phyloP scores from a whole-genome alignment of 768 basidiomycete genomes.

The Tulasnella sp. region DNA sequence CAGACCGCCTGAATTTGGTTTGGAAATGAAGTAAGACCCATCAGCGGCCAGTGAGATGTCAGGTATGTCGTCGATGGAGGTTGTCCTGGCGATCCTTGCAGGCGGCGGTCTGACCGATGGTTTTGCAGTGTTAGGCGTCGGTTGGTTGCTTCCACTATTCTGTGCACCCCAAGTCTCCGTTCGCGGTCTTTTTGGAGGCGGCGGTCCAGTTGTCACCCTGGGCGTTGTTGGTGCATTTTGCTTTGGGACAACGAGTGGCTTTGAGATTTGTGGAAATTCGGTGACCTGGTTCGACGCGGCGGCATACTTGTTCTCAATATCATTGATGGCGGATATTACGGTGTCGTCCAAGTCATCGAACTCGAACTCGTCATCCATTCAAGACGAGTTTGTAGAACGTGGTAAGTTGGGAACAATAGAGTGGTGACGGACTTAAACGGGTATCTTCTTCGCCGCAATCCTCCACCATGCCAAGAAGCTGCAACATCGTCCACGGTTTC shows the following conservation, averaged over 20 bases:
- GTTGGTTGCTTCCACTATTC: too few relatives aligned
- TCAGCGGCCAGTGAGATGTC: neutral
- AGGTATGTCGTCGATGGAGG: neutral
- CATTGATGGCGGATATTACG: neutral
- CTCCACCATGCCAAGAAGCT: too few relatives aligned
- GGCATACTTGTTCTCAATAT: neutral
- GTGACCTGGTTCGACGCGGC: neutral
- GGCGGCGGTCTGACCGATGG: too few relatives aligned
- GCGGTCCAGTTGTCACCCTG: too few relatives aligned
- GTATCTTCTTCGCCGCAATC: too few relatives aligned
- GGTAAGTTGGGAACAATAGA: neutral
- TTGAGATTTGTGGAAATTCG: neutral
- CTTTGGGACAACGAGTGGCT: too few relatives aligned
- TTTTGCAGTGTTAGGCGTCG: too few relatives aligned
- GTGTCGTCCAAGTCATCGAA: neutral
- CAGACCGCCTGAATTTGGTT: neutral
- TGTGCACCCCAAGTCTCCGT: neutral
- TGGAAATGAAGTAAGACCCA: neutral
- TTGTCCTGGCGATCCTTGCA: too few relatives aligned
- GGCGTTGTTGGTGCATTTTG: too few relatives aligned
- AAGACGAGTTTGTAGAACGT: neutral
- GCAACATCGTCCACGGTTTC: too few relatives aligned
- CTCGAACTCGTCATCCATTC: constrained; percentile 5
- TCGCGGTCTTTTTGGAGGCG: neutral
- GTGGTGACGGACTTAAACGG: too few relatives aligned